Evolutionary conservation across 2,329 filamentous ascomycete genomes (phyloP).

Genomic region (Aspergillus costaricaensis): DNA sequence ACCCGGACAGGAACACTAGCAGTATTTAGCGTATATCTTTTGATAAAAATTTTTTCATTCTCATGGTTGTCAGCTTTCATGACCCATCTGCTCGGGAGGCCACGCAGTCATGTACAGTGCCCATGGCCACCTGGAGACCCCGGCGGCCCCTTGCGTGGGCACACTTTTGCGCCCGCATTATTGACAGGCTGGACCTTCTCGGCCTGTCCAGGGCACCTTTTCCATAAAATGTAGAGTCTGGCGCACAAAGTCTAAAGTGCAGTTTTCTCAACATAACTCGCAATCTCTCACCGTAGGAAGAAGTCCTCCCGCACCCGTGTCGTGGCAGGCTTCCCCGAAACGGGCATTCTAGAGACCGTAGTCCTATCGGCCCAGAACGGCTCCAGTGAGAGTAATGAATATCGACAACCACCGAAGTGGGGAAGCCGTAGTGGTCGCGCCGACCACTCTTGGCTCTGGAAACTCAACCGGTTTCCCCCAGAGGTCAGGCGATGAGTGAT

Average conservation of each 20-base stretch:
- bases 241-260: background rate
- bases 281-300: background rate
- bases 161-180: constrained; percentile 21
- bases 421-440: constrained; percentile 7
- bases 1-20: background rate
- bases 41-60: background rate
- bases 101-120: constrained; percentile 12
- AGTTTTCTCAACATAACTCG: background rate
- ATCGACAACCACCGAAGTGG: constrained; percentile 12
- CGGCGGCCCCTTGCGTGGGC: constrained; percentile 31
- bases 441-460: background rate
- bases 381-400: constrained; percentile 15
- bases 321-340: constrained; percentile 25
- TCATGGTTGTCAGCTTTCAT: background rate
- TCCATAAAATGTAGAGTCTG: background rate
- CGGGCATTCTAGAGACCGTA: constrained; percentile 26
- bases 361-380: constrained; percentile 24
- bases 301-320: constrained; percentile 8
- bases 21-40: background rate
- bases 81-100: constrained; percentile 21
- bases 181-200: constrained; percentile 15
- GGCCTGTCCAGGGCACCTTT: background rate
- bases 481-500: constrained; percentile 6
- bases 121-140: constrained; percentile 20
- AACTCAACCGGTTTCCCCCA: background rate